Percentiles rank a stretch among this genome's conserved stretches.
These are phyloP conservation scores for Lepiota brunneoincarnata DNA, from an alignment of 768 basidiomycete genomes.

Conservation along the genomic window DNA sequence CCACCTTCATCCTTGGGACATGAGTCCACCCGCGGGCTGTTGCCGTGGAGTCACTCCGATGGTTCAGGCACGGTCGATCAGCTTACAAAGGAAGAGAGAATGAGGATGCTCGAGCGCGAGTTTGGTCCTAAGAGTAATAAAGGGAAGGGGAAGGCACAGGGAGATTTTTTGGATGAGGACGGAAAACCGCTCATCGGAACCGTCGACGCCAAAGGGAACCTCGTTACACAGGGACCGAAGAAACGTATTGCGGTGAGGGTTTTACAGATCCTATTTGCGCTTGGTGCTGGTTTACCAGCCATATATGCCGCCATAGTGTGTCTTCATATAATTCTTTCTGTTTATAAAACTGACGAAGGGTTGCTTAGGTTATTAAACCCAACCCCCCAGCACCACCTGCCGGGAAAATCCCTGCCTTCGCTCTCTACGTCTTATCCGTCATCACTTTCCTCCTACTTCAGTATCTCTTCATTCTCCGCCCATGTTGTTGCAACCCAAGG, in stretches of 20 bases:
- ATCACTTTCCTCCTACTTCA: slow-evolving; percentile 48
- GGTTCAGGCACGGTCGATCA: slow-evolving; percentile 36
- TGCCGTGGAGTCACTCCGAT: slow-evolving; percentile 41
- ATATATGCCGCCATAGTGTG: slow-evolving; percentile 65
- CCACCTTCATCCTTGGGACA: slow-evolving; percentile 35
- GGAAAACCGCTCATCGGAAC: slow-evolving; percentile 55
- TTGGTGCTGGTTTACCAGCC: slow-evolving; percentile 49
- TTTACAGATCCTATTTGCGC: slow-evolving; percentile 47
- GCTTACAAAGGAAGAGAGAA: slow-evolving; percentile 61
- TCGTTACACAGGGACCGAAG: slow-evolving; percentile 64
- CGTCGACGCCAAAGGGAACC: slow-evolving; percentile 51
- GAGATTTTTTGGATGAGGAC: slow-evolving; percentile 37
- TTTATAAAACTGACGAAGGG: slow-evolving; percentile 10
- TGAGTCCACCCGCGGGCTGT: slow-evolving; percentile 39
- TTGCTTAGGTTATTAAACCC: slow-evolving; percentile 52
- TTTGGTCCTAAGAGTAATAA: slow-evolving; percentile 45
- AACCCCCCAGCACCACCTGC: slow-evolving; percentile 52
- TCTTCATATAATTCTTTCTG: slow-evolving; percentile 10
- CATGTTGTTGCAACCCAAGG: slow-evolving; percentile 45
- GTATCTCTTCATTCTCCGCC: slow-evolving; percentile 57
- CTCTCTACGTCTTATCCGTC: slow-evolving; percentile 56
- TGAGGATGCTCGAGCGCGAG: slow-evolving; percentile 70
- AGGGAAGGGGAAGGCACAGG: slow-evolving; percentile 22
- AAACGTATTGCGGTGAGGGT: slow-evolving; percentile 50
- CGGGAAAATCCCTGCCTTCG: slow-evolving; percentile 48